These are phyloP conservation scores for Holtermanniella nyarrowii DNA, from an alignment of 768 basidiomycete genomes.

Conservation along the genomic window DNA sequence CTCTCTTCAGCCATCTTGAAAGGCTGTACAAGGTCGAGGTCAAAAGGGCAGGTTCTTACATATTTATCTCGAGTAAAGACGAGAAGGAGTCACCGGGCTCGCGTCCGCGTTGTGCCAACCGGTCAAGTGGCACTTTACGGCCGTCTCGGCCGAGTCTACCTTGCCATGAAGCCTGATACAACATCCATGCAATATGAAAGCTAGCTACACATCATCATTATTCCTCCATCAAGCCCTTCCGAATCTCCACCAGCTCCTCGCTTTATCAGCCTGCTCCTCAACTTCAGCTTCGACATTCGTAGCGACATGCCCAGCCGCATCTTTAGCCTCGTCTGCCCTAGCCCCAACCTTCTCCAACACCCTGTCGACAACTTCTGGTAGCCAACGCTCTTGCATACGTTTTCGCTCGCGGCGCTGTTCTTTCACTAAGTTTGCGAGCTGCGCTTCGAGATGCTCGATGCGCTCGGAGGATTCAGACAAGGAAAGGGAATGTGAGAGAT, in stretches of 20 bases:
- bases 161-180: no score
- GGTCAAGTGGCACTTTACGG: background rate
- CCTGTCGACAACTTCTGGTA: conserved; percentile 31
- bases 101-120: background rate
- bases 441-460: conserved; percentile 31
- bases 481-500: conserved; percentile 33
- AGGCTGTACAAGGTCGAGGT: no score
- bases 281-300: background rate
- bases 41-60: no score
- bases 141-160: background rate
- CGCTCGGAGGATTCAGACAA: conserved; percentile 21
- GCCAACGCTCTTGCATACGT: conserved; percentile 27
- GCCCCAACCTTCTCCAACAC: conserved; percentile 31
- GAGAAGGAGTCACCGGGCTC: no score
- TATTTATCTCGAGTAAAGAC: no score
- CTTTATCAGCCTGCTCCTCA: background rate
- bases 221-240: background rate
- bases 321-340: conserved; percentile 8
- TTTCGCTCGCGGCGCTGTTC: conserved; percentile 11
- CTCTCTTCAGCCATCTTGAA: background rate
- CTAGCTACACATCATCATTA: no score
- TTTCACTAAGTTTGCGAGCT: conserved; percentile 17
- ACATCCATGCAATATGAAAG: background rate
- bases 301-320: conserved; percentile 4
- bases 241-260: background rate